Evolutionary conservation across 257 asterid species (phyloP).

Genomic region (Solanum bulbocastanum): DNA sequence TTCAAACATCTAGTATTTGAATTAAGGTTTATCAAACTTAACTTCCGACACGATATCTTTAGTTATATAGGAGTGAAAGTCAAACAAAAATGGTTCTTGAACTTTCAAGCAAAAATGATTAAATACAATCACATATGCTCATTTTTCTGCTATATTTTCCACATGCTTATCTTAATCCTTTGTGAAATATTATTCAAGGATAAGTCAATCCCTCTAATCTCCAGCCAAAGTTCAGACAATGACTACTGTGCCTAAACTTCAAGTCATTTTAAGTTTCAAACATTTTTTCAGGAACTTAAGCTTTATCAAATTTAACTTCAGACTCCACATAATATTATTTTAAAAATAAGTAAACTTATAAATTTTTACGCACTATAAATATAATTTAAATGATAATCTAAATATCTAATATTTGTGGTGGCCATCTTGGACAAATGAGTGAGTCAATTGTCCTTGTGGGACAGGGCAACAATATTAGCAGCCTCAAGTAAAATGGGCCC

Average conservation of each 20-base stretch:
- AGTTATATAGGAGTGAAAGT: neutral
- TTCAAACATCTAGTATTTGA: too few species aligned
- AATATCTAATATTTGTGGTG: neutral
- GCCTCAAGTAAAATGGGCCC: neutral
- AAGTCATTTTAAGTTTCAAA: neutral
- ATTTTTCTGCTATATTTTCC: too few species aligned
- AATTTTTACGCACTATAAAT: neutral
- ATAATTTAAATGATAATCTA: neutral
- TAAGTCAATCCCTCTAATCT: too few species aligned
- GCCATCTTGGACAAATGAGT: neutral
- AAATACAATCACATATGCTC: neutral
- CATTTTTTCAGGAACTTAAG: neutral
- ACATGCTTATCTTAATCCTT: too few species aligned
- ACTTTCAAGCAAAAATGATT: neutral
- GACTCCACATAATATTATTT: neutral
- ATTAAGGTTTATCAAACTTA: neutral
- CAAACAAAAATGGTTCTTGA: neutral
- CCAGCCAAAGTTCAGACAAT: neutral
- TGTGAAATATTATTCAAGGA: too few species aligned
- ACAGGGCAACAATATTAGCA: neutral
- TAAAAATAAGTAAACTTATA: too few species aligned
- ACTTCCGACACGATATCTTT: neutral
- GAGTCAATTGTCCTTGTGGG: neutral
- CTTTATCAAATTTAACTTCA: neutral
- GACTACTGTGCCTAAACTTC: neutral